Percentiles rank a stretch among this genome's conserved stretches.
phyloP scores from a whole-genome alignment of 1,284 basidiomycete species.

The Cryptococcus sp. region DNA sequence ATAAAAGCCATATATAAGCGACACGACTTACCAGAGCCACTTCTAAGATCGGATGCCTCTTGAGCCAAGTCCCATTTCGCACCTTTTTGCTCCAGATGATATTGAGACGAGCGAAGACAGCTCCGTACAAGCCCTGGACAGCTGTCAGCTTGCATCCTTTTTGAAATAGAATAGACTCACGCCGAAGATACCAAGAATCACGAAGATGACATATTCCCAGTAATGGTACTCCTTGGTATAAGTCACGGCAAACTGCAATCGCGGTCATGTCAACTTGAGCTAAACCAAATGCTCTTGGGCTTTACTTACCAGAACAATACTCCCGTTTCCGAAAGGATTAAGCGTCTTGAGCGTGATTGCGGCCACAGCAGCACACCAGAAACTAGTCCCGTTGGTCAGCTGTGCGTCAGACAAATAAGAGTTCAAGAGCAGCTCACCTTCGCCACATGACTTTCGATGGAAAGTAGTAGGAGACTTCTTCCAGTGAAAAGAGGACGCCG shows the following conservation, averaged over 20 bases:
- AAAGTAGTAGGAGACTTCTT: slow-evolving; percentile 95
- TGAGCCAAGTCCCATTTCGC: slow-evolving; percentile 77
- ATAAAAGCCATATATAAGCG: not conserved
- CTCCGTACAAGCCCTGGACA: slow-evolving; percentile 82
- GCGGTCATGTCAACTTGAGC: too few species aligned
- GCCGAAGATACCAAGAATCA: slow-evolving; percentile 82
- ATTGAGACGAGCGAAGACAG: slow-evolving; percentile 83
- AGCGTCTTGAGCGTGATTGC: slow-evolving; percentile 83
- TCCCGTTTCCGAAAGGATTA: slow-evolving; percentile 78
- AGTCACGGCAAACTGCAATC: slow-evolving; percentile 43
- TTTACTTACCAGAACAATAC: slow-evolving; percentile 49
- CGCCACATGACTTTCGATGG: slow-evolving; percentile 93
- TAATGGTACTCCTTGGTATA: slow-evolving; percentile 53
- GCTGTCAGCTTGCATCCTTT: not conserved
- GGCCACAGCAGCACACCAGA: slow-evolving; percentile 94
- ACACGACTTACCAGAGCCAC: slow-evolving; percentile 68
- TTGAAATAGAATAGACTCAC: slow-evolving; percentile 53
- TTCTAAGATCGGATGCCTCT: slow-evolving; percentile 76
- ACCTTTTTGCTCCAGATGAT: slow-evolving; percentile 82
- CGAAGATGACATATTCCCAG: slow-evolving; percentile 65
- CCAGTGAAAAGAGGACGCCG: slow-evolving; percentile 86
- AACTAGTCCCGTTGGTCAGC: slow-evolving; percentile 53
- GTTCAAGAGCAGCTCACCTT: slow-evolving; percentile 59
- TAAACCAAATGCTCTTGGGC: not conserved
- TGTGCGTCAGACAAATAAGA: not conserved